These are phyloP conservation scores for Suaeda aralocaspica DNA, from an alignment of 148 eudicot genomes.

Conservation along the genomic window DNA sequence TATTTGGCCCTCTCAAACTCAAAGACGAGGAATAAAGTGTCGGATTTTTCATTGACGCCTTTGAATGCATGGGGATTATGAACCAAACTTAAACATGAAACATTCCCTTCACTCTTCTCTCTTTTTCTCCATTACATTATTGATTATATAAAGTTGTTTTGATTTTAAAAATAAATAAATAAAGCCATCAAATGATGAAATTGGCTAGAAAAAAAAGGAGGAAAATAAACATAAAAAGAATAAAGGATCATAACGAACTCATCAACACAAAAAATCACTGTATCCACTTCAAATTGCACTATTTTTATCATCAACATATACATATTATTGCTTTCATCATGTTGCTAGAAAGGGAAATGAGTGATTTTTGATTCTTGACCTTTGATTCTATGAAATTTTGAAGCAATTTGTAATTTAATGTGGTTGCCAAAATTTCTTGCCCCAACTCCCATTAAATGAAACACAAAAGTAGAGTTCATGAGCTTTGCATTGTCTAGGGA, in stretches of 20 bases:
- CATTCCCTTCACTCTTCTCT: constrained; percentile 19
- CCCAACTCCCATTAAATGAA: too few relatives aligned
- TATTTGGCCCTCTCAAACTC: constrained; percentile 26
- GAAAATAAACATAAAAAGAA: not conserved
- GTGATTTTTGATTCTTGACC: not conserved
- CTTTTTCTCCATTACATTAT: not conserved
- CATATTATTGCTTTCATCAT: constrained; percentile 8
- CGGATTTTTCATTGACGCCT: constrained; percentile 25
- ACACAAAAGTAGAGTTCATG: too few relatives aligned
- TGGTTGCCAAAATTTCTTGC: not conserved
- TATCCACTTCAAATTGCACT: constrained; percentile 14
- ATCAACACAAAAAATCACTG: constrained; percentile 2
- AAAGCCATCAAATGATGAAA: constrained; percentile 18
- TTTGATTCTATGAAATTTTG: not conserved
- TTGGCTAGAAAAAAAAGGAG: constrained; percentile 5
- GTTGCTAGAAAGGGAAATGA: constrained; percentile 2
- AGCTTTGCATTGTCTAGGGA: too few relatives aligned
- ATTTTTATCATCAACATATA: not conserved
- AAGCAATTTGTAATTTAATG: too few relatives aligned
- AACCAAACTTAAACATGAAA: constrained; percentile 28
- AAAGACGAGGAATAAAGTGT: constrained; percentile 31
- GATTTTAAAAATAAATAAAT: constrained; percentile 6
- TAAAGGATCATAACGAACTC: constrained; percentile 17
- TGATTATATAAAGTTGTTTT: constrained; percentile 13
- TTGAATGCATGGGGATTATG: constrained; percentile 52